phyloP scores from a whole-genome alignment of 2,329 filamentous ascomycete genomes.

The Aspergillus glaucus region DNA sequence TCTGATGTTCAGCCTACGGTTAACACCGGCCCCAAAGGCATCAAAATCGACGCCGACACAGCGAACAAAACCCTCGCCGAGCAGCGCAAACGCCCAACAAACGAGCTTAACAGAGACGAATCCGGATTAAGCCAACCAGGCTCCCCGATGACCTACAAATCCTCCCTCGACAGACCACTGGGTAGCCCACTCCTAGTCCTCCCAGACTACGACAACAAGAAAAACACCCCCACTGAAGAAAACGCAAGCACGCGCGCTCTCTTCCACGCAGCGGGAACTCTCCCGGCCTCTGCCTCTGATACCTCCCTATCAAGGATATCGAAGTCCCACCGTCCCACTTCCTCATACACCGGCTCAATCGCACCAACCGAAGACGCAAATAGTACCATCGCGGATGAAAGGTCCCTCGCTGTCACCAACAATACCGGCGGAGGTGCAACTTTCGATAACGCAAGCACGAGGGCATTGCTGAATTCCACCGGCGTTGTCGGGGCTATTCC shows the following conservation, averaged over 20 bases:
- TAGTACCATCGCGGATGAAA: conserved; percentile 25
- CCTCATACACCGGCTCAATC: conserved; percentile 21
- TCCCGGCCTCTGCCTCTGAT: conserved; percentile 17
- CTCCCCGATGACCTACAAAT: neutral
- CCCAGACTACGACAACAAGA: conserved; percentile 22
- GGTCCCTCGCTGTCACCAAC: conserved; percentile 13
- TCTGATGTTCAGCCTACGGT: neutral
- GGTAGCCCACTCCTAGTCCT: conserved; percentile 21
- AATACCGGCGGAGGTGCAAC: neutral
- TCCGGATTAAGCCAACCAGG: neutral
- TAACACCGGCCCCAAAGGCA: neutral
- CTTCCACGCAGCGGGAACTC: conserved; percentile 22
- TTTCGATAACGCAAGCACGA: conserved; percentile 24
- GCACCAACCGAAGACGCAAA: conserved; percentile 23
- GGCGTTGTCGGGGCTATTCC: conserved; percentile 17
- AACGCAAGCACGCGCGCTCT: conserved; percentile 29
- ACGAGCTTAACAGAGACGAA: neutral
- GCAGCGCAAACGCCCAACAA: neutral
- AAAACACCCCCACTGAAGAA: conserved; percentile 15
- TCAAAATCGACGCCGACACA: neutral
- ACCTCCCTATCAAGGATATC: conserved; percentile 13
- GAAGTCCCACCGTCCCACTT: conserved; percentile 12
- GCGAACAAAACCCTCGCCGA: neutral
- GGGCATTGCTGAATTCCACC: conserved; percentile 21
- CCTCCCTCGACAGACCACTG: conserved; percentile 10